These are phyloP conservation scores for Blastobotrys buckinghamii DNA, from an alignment of 1,139 yeast species.

Conservation along the genomic window DNA sequence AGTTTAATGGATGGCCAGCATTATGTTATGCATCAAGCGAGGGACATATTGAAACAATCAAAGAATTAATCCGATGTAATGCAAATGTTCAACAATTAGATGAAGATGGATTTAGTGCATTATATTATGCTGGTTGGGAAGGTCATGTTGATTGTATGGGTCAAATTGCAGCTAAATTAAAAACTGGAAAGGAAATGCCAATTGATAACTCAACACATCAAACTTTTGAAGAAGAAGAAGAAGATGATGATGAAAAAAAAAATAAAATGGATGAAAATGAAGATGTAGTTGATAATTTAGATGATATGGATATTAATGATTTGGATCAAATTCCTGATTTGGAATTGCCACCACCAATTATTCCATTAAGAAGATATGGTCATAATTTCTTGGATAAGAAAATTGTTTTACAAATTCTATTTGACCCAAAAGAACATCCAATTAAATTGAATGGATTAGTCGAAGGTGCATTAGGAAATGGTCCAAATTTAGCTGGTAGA, in stretches of 20 bases:
- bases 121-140: slow-evolving; percentile 90
- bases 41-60: slow-evolving; percentile 70
- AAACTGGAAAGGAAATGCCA: slow-evolving; percentile 3
- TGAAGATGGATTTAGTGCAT: slow-evolving; percentile 74
- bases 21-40: slow-evolving; percentile 85
- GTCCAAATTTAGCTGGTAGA: slow-evolving; percentile 40
- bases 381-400: slow-evolving; percentile 85
- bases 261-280: too few relatives aligned
- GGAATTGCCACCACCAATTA: slow-evolving; percentile 90
- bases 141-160: slow-evolving; percentile 80
- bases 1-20: slow-evolving; percentile 91
- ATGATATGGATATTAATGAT: slow-evolving; percentile 33
- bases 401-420: slow-evolving; percentile 69
- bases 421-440: slow-evolving; percentile 47
- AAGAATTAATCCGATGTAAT: slow-evolving; percentile 62
- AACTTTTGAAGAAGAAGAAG: neutral
- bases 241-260: neutral
- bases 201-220: slow-evolving; percentile 10
- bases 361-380: slow-evolving; percentile 89
- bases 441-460: slow-evolving; percentile 34
- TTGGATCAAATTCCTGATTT: slow-evolving; percentile 82
- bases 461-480: slow-evolving; percentile 22
- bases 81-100: slow-evolving; percentile 72
- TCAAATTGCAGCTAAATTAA: slow-evolving; percentile 41
- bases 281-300: slow-evolving; percentile 3